phyloP scores from a whole-genome alignment of 441 rosid genomes.

The Cnidoscolus chayamansa region DNA sequence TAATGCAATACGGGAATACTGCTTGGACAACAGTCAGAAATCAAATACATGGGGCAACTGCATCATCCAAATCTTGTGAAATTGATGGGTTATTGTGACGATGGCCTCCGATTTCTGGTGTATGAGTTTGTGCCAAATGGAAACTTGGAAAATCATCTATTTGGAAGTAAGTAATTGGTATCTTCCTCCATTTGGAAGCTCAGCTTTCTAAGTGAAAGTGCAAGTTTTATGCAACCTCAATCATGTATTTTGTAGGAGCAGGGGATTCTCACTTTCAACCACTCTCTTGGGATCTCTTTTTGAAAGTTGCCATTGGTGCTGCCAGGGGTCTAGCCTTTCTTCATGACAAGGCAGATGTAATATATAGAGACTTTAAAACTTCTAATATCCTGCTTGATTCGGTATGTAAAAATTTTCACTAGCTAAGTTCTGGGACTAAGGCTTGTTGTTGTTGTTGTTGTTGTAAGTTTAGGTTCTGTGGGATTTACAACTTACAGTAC shows the following conservation, averaged over 20 bases:
- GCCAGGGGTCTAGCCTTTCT: conserved; percentile 87
- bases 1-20: too few species aligned
- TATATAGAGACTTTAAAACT: conserved; percentile 74
- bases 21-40: conserved; percentile 51
- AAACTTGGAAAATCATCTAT: conserved; percentile 74
- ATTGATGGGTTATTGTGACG: conserved; percentile 77
- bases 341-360: conserved; percentile 73
- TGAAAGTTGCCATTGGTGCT: conserved; percentile 78
- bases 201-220: too few species aligned
- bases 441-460: too few species aligned
- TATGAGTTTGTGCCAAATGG: conserved; percentile 86
- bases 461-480: neutral
- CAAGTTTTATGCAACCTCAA: too few species aligned
- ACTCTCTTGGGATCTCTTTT: conserved; percentile 61
- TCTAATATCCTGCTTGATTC: conserved; percentile 78
- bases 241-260: conserved; percentile 10
- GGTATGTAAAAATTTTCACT: conserved; percentile 34
- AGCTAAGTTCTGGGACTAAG: neutral
- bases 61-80: conserved; percentile 76
- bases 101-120: conserved; percentile 70
- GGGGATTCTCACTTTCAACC: conserved; percentile 59
- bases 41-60: conserved; percentile 70
- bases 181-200: too few species aligned
- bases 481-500: neutral
- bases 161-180: conserved; percentile 47